These are phyloP conservation scores for Filobasidium floriforme DNA, from an alignment of 768 basidiomycete genomes.

Conservation along the genomic window DNA sequence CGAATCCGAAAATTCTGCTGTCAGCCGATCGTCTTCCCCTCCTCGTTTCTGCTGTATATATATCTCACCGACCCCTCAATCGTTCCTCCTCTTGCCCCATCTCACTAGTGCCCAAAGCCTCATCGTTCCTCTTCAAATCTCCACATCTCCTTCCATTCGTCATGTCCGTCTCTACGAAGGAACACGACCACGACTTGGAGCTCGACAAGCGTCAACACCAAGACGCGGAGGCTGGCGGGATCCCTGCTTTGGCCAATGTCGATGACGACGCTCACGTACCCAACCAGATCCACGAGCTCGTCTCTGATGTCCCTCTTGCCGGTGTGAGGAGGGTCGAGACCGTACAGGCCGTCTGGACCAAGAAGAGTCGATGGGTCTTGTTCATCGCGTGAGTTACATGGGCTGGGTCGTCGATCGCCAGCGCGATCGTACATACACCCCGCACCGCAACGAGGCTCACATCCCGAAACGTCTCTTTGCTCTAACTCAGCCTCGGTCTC, in stretches of 20 bases:
- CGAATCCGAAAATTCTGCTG: too few relatives aligned
- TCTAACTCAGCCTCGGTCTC: slow-evolving; percentile 52
- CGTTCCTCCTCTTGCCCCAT: too few relatives aligned
- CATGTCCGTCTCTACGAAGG: too few relatives aligned
- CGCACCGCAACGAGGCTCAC: background rate
- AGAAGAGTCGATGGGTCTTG: slow-evolving; percentile 55
- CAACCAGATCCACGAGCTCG: background rate
- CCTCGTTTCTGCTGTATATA: too few relatives aligned
- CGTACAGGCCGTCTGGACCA: slow-evolving; percentile 45
- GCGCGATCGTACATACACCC: background rate
- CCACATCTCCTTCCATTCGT: too few relatives aligned
- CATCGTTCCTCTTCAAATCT: too few relatives aligned
- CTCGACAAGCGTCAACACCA: too few relatives aligned
- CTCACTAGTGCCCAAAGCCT: too few relatives aligned
- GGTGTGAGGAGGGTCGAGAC: slow-evolving; percentile 37
- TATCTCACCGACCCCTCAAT: too few relatives aligned
- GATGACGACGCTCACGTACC: background rate
- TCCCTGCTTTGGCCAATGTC: background rate
- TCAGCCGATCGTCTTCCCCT: too few relatives aligned
- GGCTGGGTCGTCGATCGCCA: background rate
- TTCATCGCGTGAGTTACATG: slow-evolving; percentile 53
- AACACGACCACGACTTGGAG: too few relatives aligned
- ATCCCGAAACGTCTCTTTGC: background rate
- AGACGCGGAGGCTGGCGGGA: background rate
- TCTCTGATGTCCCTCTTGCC: background rate